A percentile compares a stretch with the other conserved stretches of the same genome.
Conservation (phyloP, 2,329 filamentous ascomycete species). For the Dichotomopilus funicola region DNA sequence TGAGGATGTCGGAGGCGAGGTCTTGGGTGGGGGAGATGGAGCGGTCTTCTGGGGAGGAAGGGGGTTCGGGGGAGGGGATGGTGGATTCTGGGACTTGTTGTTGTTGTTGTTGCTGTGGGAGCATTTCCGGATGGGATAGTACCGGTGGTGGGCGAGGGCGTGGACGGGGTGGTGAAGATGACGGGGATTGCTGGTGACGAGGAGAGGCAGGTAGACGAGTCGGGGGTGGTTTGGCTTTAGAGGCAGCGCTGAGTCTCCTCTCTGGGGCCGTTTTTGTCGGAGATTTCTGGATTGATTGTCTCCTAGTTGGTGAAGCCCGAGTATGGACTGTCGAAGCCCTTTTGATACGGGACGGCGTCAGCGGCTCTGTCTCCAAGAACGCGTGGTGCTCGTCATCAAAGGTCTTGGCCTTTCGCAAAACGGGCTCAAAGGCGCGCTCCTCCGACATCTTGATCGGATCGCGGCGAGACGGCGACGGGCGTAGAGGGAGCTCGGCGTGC, state of each 20-base stretch:
- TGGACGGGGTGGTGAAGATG: too few relatives aligned
- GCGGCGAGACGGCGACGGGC: slow-evolving; percentile 16
- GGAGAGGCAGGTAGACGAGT: not conserved
- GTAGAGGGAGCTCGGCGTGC: slow-evolving; percentile 31
- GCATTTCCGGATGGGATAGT: too few relatives aligned
- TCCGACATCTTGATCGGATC: slow-evolving; percentile 13
- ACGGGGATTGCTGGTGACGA: not conserved
- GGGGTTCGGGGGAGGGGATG: slow-evolving; percentile 2
- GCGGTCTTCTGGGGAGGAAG: slow-evolving; percentile 3
- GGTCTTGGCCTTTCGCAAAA: slow-evolving; percentile 17
- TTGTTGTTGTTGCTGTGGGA: too few relatives aligned
- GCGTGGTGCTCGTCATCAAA: slow-evolving; percentile 11
- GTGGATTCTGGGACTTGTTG: not conserved
- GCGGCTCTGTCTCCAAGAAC: slow-evolving; percentile 2
- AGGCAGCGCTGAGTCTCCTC: slow-evolving; percentile 7
- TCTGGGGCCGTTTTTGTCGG: slow-evolving; percentile 8
- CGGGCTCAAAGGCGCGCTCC: slow-evolving; percentile 16
- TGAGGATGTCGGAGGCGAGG: slow-evolving; percentile 51
- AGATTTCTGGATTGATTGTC: not conserved
- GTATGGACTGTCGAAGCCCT: slow-evolving; percentile 17
- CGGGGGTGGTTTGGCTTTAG: not conserved
- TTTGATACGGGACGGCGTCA: slow-evolving; percentile 13
- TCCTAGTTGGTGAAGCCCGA: slow-evolving; percentile 1
- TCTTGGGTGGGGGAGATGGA: slow-evolving; percentile 36
- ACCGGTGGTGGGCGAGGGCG: too few relatives aligned